Conservation (phyloP, 2,329 filamentous ascomycete genomes). For the Fusarium tricinctum region DNA sequence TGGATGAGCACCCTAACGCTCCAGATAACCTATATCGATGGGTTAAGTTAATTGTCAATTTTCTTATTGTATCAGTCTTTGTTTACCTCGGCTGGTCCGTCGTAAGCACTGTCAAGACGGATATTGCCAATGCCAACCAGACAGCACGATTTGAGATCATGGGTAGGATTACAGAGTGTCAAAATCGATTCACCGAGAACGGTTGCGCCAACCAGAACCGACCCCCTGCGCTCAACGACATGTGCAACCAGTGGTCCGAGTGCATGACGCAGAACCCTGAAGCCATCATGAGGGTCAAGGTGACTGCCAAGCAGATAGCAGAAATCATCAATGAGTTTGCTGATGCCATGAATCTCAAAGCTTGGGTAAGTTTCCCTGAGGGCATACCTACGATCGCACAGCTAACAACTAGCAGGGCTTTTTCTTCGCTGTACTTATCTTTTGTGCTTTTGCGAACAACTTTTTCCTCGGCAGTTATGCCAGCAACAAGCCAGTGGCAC, state of each 20-base stretch:
- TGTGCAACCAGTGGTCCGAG: conserved; percentile 84
- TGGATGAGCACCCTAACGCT: conserved; percentile 70
- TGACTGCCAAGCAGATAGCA: conserved; percentile 89
- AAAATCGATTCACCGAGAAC: conserved; percentile 81
- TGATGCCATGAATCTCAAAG: conserved; percentile 89
- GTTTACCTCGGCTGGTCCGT: conserved; percentile 79
- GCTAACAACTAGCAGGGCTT: conserved; percentile 59
- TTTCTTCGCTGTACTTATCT: conserved; percentile 63
- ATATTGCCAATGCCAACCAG: conserved; percentile 80
- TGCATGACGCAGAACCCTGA: conserved; percentile 90
- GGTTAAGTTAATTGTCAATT: conserved; percentile 73
- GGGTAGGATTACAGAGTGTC: conserved; percentile 80
- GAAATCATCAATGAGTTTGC: conserved; percentile 95
- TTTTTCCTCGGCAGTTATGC: conserved; percentile 59
- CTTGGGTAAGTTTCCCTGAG: conserved; percentile 61
- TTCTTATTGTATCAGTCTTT: conserved; percentile 68
- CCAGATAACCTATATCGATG: conserved; percentile 72
- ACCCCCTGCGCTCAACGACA: conserved; percentile 80
- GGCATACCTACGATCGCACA: background rate
- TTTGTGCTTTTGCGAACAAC: conserved; percentile 66
- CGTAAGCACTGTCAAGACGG: conserved; percentile 77
- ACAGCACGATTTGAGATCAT: conserved; percentile 77
- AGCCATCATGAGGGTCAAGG: conserved; percentile 81
- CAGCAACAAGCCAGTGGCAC: conserved; percentile 47
- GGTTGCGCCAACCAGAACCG: conserved; percentile 75